Base-by-base conservation (phyloP, 208 protist genomes). In the Strigomonas galati region DNA sequence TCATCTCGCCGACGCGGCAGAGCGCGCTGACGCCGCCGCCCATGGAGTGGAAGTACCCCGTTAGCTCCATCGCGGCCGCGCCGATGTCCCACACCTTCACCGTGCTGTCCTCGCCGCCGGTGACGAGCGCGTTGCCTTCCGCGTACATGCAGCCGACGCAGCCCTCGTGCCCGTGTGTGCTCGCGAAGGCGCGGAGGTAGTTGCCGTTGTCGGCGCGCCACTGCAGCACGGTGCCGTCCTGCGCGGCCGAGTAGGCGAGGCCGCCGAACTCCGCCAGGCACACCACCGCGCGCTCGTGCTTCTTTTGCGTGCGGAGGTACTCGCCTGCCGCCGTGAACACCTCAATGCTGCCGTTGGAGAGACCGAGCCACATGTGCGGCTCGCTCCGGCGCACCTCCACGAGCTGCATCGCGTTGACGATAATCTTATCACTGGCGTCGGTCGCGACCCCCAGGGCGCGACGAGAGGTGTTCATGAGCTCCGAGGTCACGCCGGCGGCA, bases 81-180 rank as follows among this genome's bases (percentile, higher is more conserved):
- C 82, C 85, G 24, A 81, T 79, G 64, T 94, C 85, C 89, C 91
- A 96, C 43, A 94, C 87, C 51, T 85, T 81, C 52, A 96, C 86
- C 1, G 82, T 91, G 65, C 79, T 68, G 73, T 96, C 91, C 43
- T 85, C 83, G 7, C 78, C 66, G 2, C 88, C 91, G 48, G 79
- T 89, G 37, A 96, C 79, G 23, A 96, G 59, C 12, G 82, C 79
- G 65, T 84, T 91, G 37, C 87, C 89, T 67, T 96, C 87, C 17
- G 85, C 84, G 66, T 84, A 83, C n/a, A 94, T 67, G 62, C 87
- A 94, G 14, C 77, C 71, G 19, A 96, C 76, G 12, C 74, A 57
- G 2, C 77, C 85, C n/a, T 69, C 71, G 51, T 83, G 80, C 19
- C 67, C 67, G 31, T 54, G 48, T 24, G 27, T 51, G 14, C 70